Evolutionary conservation across 768 basidiomycete genomes (phyloP).

Genomic region (Boletus vermiculosoides): DNA sequence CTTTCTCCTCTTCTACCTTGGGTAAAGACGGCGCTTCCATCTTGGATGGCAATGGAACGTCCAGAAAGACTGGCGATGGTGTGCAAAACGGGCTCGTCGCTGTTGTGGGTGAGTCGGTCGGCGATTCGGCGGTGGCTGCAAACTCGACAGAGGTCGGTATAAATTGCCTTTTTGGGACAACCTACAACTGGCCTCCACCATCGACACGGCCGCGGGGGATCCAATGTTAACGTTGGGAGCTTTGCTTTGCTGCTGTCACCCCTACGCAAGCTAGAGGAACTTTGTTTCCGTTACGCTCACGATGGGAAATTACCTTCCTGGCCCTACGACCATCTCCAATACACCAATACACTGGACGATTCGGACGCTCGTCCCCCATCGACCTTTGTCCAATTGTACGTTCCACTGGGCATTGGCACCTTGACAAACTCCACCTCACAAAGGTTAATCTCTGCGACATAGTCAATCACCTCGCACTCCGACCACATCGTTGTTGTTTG

Average conservation of each 20-base stretch:
- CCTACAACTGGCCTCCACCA: neutral
- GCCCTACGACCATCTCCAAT: neutral
- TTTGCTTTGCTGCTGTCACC: neutral
- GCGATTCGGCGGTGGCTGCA: conserved; percentile 15
- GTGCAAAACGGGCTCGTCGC: conserved; percentile 2
- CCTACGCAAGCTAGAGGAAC: neutral
- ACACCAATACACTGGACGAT: neutral
- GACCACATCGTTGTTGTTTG: neutral
- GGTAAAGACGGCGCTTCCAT: conserved; percentile 27
- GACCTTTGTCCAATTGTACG: neutral
- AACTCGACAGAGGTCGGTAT: neutral
- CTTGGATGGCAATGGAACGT: neutral
- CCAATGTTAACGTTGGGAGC: neutral
- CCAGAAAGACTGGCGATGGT: neutral
- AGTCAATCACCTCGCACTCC: conserved; percentile 1
- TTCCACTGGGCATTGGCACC: neutral
- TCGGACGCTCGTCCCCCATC: neutral
- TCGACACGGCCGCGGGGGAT: neutral
- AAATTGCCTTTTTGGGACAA: conserved; percentile 15
- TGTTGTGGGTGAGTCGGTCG: conserved; percentile 8
- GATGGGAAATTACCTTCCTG: too few species aligned
- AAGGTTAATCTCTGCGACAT: neutral
- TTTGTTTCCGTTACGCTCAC: neutral
- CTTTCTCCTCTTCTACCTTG: conserved; percentile 50
- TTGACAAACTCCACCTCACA: neutral